Evolutionary conservation across 257 asterid species (phyloP).

Genomic region (Striga asiatica): DNA sequence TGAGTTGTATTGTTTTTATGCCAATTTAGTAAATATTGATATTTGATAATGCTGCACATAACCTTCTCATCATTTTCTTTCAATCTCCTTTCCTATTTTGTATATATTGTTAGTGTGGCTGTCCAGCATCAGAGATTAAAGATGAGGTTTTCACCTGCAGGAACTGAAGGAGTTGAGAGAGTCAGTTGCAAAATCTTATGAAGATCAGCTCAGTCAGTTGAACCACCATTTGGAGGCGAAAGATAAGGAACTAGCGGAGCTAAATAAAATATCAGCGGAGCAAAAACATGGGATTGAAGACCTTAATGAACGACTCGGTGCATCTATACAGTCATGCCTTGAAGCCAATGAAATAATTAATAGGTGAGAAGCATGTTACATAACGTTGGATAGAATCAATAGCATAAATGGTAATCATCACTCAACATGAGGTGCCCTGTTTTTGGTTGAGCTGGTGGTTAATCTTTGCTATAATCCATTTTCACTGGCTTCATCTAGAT

Average conservation of each 20-base stretch:
- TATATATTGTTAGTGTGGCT: no score
- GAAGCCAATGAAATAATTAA: conserved; percentile 91
- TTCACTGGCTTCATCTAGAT: no score
- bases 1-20: no score
- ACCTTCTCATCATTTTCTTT: no score
- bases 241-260: conserved; percentile 57
- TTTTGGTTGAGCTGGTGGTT: conserved; percentile 1
- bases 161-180: conserved; percentile 60
- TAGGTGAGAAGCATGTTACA: conserved; percentile 43
- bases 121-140: no score
- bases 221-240: conserved; percentile 50
- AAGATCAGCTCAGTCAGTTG: conserved; percentile 50
- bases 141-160: no score
- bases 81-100: no score
- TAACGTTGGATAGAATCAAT: conserved; percentile 7
- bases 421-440: no score
- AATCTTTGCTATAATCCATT: no score
- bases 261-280: conserved; percentile 51
- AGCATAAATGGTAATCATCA: background rate
- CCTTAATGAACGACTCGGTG: conserved; percentile 65
- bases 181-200: conserved; percentile 59
- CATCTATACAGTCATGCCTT: conserved; percentile 64
- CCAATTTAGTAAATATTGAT: no score
- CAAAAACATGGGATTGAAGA: conserved; percentile 68
- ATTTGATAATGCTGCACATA: no score